Percentiles rank a stretch among this genome's conserved stretches.
Evolutionary conservation across 2,329 filamentous ascomycete species (phyloP).

Genomic region (Pseudogymnoascus sp.): DNA sequence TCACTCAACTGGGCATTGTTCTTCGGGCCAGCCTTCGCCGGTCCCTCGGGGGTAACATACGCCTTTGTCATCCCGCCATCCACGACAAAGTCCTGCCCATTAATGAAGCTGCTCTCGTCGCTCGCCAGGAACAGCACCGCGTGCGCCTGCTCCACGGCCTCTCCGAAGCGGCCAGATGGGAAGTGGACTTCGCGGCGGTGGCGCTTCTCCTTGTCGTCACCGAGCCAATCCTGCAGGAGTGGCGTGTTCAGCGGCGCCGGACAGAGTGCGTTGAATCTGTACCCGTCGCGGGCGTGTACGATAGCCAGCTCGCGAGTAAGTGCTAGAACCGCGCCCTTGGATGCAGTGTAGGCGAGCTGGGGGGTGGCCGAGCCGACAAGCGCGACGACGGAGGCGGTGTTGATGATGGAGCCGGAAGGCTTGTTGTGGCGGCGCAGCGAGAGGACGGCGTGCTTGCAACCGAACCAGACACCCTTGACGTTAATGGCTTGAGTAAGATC

Average conservation of each 20-base stretch:
- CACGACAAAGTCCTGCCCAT: conserved; percentile 80
- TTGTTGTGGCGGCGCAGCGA: conserved; percentile 63
- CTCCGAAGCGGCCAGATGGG: conserved; percentile 67
- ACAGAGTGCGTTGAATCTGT: conserved; percentile 67
- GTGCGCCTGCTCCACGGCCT: conserved; percentile 71
- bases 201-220: conserved; percentile 64
- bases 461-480: conserved; percentile 74
- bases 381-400: conserved; percentile 67
- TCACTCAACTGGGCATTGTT: conserved; percentile 36
- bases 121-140: conserved; percentile 69
- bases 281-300: conserved; percentile 68
- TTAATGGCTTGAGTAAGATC: conserved; percentile 70
- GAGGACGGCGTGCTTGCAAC: conserved; percentile 66
- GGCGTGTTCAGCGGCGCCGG: conserved; percentile 71
- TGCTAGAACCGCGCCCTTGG: conserved; percentile 69
- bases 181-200: conserved; percentile 69
- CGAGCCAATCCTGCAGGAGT: conserved; percentile 70
- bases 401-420: conserved; percentile 63
- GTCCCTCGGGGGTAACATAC: conserved; percentile 66
- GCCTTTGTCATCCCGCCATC: conserved; percentile 95
- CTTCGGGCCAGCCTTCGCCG: conserved; percentile 45
- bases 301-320: conserved; percentile 70
- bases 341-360: conserved; percentile 69
- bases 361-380: conserved; percentile 67
- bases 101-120: conserved; percentile 70